A percentile compares a stretch with the other conserved stretches of the same genome.
Evolutionary conservation across 495 filamentous ascomycete genomes (phyloP).

Genomic region (Cenococcum geophilum): DNA sequence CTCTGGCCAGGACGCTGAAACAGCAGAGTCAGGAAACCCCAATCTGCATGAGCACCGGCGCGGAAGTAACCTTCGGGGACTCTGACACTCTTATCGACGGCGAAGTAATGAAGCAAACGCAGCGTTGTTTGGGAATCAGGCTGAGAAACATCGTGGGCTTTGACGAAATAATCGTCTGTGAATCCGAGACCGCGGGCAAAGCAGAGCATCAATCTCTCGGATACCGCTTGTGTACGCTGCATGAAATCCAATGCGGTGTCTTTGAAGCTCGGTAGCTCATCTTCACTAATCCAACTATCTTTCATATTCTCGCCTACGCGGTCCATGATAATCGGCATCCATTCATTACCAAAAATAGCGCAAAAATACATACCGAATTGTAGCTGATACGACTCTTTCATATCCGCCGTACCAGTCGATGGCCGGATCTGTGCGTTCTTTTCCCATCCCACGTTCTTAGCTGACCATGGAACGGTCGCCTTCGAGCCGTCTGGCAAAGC

Average conservation of each 20-base stretch:
- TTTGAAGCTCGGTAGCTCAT: conserved; percentile 46
- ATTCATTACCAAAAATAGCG: neutral
- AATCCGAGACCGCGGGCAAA: conserved; percentile 56
- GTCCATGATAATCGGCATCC: neutral
- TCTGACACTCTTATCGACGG: conserved; percentile 30
- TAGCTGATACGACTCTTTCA: conserved; percentile 58
- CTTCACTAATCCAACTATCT: conserved; percentile 48
- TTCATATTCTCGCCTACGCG: conserved; percentile 40
- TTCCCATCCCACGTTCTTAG: conserved; percentile 59
- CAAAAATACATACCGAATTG: conserved; percentile 44
- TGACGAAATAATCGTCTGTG: conserved; percentile 50
- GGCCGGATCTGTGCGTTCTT: conserved; percentile 55
- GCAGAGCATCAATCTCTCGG: conserved; percentile 53
- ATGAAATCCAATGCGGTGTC: conserved; percentile 47
- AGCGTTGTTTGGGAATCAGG: conserved; percentile 51
- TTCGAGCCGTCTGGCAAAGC: conserved; percentile 49
- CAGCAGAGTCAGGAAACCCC: conserved; percentile 58
- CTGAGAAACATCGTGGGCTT: conserved; percentile 47
- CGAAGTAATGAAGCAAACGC: conserved; percentile 54
- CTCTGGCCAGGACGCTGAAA: conserved; percentile 58
- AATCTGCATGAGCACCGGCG: conserved; percentile 60
- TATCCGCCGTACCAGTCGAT: conserved; percentile 54
- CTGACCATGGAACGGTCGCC: conserved; percentile 48
- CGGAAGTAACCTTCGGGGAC: conserved; percentile 50
- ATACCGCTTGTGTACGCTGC: conserved; percentile 47